Conservation (phyloP, 2,329 filamentous ascomycete genomes). For the Botrytis porri region DNA sequence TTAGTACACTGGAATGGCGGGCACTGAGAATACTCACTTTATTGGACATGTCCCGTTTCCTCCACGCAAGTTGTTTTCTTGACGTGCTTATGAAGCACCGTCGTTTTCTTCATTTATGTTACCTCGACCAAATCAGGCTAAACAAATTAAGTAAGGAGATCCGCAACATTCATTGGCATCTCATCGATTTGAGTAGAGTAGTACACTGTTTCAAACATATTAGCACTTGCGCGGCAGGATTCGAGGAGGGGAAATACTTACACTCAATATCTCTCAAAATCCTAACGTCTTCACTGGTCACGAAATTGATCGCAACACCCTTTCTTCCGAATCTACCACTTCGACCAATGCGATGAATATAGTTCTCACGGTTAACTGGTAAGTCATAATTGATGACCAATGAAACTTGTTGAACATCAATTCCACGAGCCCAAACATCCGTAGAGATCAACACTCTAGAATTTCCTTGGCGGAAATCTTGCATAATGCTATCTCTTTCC, state of each 20-base stretch:
- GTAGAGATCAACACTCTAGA: slow-evolving; percentile 95
- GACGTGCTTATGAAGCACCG: slow-evolving; percentile 27
- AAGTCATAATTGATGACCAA: slow-evolving; percentile 99
- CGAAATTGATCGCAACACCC: slow-evolving; percentile 99
- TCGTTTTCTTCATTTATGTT: slow-evolving; percentile 5
- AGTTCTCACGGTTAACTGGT: slow-evolving; percentile 98
- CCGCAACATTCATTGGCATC: slow-evolving; percentile 73
- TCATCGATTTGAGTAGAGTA: slow-evolving; percentile 78
- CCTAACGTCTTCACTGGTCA: slow-evolving; percentile 95
- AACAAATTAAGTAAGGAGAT: slow-evolving; percentile 35
- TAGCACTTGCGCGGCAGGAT: not conserved
- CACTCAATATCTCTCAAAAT: slow-evolving; percentile 96
- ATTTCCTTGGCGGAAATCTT: slow-evolving; percentile 96
- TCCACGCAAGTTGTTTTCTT: slow-evolving; percentile 30
- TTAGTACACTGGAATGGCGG: too few species aligned
- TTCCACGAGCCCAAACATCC: slow-evolving; percentile 96
- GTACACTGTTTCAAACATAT: slow-evolving; percentile 49
- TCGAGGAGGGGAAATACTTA: slow-evolving; percentile 47
- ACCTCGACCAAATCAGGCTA: not conserved
- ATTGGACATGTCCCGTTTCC: slow-evolving; percentile 34
- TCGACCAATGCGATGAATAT: slow-evolving; percentile 96
- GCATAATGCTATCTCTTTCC: slow-evolving; percentile 98
- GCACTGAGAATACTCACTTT: slow-evolving; percentile 26
- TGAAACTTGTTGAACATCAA: slow-evolving; percentile 97
- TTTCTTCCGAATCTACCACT: slow-evolving; percentile 95